Evolutionary conservation across 305 asterid genomes (phyloP).

Genomic region (Solanum hybrid): DNA sequence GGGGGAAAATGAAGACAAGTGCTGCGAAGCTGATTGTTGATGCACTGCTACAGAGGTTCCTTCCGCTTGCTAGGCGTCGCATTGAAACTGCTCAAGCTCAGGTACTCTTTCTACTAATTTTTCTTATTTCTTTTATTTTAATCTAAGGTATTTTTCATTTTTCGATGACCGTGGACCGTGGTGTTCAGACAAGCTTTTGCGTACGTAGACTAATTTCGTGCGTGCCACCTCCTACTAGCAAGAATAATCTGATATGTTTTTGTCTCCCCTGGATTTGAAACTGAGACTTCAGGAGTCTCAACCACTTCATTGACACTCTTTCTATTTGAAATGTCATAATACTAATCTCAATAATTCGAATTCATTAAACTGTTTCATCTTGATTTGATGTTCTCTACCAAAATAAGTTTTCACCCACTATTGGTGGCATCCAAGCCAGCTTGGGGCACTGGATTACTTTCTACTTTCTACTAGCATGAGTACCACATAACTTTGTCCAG

Average conservation of each 20-base stretch:
- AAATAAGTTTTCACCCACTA: background rate
- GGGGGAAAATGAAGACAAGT: constrained; percentile 67
- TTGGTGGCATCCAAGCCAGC: background rate
- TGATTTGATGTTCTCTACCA: background rate
- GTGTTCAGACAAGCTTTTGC: background rate
- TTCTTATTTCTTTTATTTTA: background rate
- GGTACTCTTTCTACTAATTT: constrained; percentile 21
- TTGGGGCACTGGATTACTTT: background rate
- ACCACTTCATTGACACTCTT: background rate
- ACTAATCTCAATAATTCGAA: background rate
- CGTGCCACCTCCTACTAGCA: no score
- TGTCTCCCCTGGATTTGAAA: no score
- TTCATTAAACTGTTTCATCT: background rate
- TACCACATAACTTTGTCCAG: background rate
- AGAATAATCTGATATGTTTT: no score
- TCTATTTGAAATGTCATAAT: background rate
- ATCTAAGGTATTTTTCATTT: background rate
- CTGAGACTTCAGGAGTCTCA: background rate
- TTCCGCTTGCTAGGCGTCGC: constrained; percentile 96
- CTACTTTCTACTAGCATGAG: background rate
- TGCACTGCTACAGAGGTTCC: constrained; percentile 93
- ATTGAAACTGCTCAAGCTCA: constrained; percentile 99
- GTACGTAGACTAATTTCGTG: background rate
- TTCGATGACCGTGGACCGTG: background rate
- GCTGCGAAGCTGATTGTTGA: constrained; percentile 97